Percentiles rank a stretch among this genome's conserved stretches.
phyloP scores from a whole-genome alignment of 2,329 filamentous ascomycete species.

The Phaeosphaeria sp. region DNA sequence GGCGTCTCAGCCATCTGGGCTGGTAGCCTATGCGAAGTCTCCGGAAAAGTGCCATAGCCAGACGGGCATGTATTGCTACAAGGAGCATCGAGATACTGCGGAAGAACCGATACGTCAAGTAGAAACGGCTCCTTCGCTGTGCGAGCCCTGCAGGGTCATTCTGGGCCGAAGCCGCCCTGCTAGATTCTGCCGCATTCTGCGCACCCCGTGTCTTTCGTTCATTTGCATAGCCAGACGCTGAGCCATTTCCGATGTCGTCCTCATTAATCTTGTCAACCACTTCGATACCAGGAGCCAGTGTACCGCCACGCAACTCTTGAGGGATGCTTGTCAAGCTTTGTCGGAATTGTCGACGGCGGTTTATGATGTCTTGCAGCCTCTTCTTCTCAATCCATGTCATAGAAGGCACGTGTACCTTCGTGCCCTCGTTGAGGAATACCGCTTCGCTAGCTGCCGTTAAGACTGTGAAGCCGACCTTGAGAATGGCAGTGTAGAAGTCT shows the following conservation, averaged over 20 bases:
- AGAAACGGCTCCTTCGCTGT: slow-evolving; percentile 80
- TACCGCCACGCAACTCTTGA: slow-evolving; percentile 51
- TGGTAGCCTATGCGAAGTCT: slow-evolving; percentile 66
- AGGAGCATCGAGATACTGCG: slow-evolving; percentile 74
- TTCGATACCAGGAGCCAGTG: slow-evolving; percentile 45
- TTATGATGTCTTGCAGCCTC: slow-evolving; percentile 76
- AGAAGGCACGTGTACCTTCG: slow-evolving; percentile 72
- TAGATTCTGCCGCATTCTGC: slow-evolving; percentile 27
- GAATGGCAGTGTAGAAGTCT: slow-evolving; percentile 92
- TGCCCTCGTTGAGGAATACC: slow-evolving; percentile 92
- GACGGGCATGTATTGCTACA: slow-evolving; percentile 63
- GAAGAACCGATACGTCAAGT: slow-evolving; percentile 77
- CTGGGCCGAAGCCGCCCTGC: slow-evolving; percentile 37
- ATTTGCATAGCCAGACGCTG: slow-evolving; percentile 65
- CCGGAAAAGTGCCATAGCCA: slow-evolving; percentile 62
- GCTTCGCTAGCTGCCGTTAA: slow-evolving; percentile 94
- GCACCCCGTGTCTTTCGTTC: slow-evolving; percentile 68
- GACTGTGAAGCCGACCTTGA: slow-evolving; percentile 85
- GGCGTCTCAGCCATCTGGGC: slow-evolving; percentile 68
- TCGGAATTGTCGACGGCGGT: slow-evolving; percentile 49
- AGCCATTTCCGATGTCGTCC: slow-evolving; percentile 33
- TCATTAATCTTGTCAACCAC: slow-evolving; percentile 45
- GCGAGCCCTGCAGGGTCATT: slow-evolving; percentile 76
- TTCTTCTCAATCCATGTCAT: slow-evolving; percentile 95
- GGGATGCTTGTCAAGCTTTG: slow-evolving; percentile 49